phyloP scores from a whole-genome alignment of 495 filamentous ascomycete species.

The Platismatia glauca region DNA sequence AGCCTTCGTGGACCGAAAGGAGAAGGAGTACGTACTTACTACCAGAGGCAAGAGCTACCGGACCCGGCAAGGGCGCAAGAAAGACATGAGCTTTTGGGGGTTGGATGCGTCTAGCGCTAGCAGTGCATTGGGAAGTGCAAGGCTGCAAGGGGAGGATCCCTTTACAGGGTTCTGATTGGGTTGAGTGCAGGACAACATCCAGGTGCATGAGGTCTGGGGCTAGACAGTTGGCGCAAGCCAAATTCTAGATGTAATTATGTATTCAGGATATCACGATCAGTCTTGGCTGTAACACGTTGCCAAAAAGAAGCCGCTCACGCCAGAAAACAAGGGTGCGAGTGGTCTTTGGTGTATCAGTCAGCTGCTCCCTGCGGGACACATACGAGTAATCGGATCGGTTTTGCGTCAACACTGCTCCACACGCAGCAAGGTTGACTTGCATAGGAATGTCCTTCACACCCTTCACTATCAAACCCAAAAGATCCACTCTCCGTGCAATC shows the following conservation, averaged over 20 bases:
- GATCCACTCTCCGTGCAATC: too few relatives aligned
- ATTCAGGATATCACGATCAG: too few relatives aligned
- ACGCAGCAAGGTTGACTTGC: too few relatives aligned
- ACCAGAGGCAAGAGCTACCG: conserved; percentile 6
- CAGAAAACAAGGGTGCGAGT: not conserved
- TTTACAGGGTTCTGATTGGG: conserved; percentile 17
- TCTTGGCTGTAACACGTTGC: not conserved
- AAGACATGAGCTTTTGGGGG: conserved; percentile 25
- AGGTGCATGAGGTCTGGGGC: not conserved
- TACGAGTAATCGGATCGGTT: too few relatives aligned
- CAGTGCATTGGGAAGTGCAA: not conserved
- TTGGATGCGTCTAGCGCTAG: conserved; percentile 3
- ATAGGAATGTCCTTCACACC: too few relatives aligned
- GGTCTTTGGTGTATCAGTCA: too few relatives aligned
- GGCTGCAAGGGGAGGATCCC: conserved; percentile 18
- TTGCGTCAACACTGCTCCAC: too few relatives aligned
- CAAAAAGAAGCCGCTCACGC: not conserved
- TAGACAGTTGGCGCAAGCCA: not conserved
- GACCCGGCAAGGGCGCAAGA: conserved; percentile 16
- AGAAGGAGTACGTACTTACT: not conserved
- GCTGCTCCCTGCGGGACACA: too few relatives aligned
- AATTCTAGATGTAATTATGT: not conserved
- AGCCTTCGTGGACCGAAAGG: conserved; percentile 68
- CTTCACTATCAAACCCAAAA: too few relatives aligned
- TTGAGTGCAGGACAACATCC: not conserved